phyloP scores from a whole-genome alignment of 2,329 filamentous ascomycete genomes.

The Diaporthe sp. region DNA sequence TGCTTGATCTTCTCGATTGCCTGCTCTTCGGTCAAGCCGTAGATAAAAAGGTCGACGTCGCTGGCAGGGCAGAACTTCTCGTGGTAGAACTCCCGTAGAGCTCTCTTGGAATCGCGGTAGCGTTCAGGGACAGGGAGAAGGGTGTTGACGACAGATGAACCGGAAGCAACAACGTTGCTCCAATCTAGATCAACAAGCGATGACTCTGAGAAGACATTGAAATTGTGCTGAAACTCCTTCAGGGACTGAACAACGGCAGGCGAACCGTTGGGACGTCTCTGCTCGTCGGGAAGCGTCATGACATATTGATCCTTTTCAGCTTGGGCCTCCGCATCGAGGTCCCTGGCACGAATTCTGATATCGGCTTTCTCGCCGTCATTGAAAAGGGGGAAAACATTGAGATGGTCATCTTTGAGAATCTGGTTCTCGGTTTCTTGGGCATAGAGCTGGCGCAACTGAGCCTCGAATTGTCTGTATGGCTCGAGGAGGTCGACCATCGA shows the following conservation, averaged over 20 bases:
- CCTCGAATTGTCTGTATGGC: slow-evolving; percentile 78
- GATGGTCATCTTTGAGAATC: slow-evolving; percentile 66
- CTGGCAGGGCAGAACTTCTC: slow-evolving; percentile 85
- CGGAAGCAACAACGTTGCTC: slow-evolving; percentile 85
- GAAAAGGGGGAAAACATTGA: slow-evolving; percentile 79
- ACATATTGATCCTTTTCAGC: slow-evolving; percentile 76
- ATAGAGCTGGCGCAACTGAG: slow-evolving; percentile 75
- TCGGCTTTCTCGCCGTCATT: slow-evolving; percentile 63
- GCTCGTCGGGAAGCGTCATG: slow-evolving; percentile 74
- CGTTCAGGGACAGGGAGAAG: slow-evolving; percentile 78
- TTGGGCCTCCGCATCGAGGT: slow-evolving; percentile 69
- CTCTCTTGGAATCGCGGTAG: slow-evolving; percentile 73
- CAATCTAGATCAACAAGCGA: slow-evolving; percentile 83
- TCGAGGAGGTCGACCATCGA: slow-evolving; percentile 71
- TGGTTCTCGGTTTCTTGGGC: slow-evolving; percentile 76
- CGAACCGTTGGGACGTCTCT: slow-evolving; percentile 73
- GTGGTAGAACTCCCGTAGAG: slow-evolving; percentile 82
- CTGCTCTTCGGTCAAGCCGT: slow-evolving; percentile 82
- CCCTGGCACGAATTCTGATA: slow-evolving; percentile 74
- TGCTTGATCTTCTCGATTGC: slow-evolving; percentile 87
- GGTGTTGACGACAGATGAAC: slow-evolving; percentile 85
- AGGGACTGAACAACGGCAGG: slow-evolving; percentile 78
- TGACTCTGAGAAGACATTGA: slow-evolving; percentile 85
- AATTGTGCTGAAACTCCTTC: slow-evolving; percentile 82
- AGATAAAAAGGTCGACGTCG: slow-evolving; percentile 89